Base-by-base conservation (phyloP, 2,329 filamentous ascomycete species). In the Botrytis porri region DNA sequence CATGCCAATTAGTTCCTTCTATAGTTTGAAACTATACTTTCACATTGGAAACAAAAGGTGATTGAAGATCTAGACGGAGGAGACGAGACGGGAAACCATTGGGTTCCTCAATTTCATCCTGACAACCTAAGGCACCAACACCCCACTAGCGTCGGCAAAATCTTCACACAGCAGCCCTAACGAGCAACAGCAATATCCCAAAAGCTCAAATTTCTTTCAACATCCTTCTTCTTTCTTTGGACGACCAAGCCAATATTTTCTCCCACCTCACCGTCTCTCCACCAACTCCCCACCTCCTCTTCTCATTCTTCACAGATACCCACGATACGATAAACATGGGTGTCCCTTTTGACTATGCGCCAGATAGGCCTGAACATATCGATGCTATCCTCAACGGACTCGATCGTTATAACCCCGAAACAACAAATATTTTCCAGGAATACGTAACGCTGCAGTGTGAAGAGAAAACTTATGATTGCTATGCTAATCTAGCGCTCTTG, bases 341-440 rank as follows among this genome's bases (percentile, higher is more conserved):
- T 60, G 72, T 80, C 48, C 75, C 89, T 74, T 92, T 92, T 86
- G 95, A 98, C 88, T 93, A 95, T 84, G 93, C 93, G 86, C 91
- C 93, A 80, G 93, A 97, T 84, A 88, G 96, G 83, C 95, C 96
- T 79, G 93, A 96, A 78, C 91, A 96, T 83, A 97, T 99, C 84
- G 92, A 94, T 82, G 88, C 86, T 83, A 98, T 99, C 81, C 94
- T 99, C 82, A 97, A 95, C 85, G 95, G 96, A 79, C 93, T 99
- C 77, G 96, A 99, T 85, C 90, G 96, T 81, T 99, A 99, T 87
- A 99, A 99, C 84, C 96, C 96, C 60, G 96, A 99, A 86, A 97
- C 96, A 69, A 97, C 97, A 67, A 89, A 89, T 75, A 88, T 93
- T 77, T 96, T 99, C 84, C 95, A 99, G 88, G 92, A 93, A 83